Conservation (phyloP, 768 basidiomycete genomes). For the Tricholoma furcatifolium region DNA sequence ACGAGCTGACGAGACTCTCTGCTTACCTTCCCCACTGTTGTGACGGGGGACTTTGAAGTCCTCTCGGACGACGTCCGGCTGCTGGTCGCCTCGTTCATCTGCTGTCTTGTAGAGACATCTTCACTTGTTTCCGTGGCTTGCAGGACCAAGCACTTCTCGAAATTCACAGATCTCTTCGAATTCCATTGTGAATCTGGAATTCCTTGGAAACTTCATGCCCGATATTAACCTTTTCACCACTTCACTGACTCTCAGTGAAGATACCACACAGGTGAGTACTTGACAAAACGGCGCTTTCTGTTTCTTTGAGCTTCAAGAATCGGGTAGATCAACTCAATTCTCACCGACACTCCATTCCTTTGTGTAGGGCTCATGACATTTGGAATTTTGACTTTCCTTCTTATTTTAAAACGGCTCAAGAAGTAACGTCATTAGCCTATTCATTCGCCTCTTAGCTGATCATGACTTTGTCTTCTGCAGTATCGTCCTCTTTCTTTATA, state of each 20-base stretch:
- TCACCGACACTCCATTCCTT: conserved; percentile 68
- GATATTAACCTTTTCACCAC: conserved; percentile 1
- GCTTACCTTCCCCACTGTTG: background rate
- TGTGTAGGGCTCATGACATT: conserved; percentile 65
- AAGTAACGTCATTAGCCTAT: conserved; percentile 34
- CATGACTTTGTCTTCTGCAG: conserved; percentile 23
- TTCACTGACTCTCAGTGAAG: conserved; percentile 19
- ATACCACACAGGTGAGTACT: conserved; percentile 40
- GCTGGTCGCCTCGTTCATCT: conserved; percentile 6
- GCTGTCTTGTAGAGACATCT: background rate
- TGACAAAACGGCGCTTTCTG: background rate
- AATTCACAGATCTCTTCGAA: background rate
- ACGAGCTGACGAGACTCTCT: background rate
- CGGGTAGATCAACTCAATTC: conserved; percentile 49
- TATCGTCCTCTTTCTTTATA: conserved; percentile 50
- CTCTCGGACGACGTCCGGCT: conserved; percentile 4
- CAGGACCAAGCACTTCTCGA: background rate
- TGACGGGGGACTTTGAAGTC: conserved; percentile 2
- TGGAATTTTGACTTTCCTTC: conserved; percentile 55
- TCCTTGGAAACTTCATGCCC: conserved; percentile 7
- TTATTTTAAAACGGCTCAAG: conserved; percentile 49
- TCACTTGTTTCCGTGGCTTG: background rate
- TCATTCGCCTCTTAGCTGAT: background rate
- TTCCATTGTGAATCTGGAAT: conserved; percentile 6
- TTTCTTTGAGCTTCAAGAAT: background rate